Evolutionary conservation across 2,329 filamentous ascomycete species (phyloP).

Genomic region (Phaeosphaeriaceae sp.): DNA sequence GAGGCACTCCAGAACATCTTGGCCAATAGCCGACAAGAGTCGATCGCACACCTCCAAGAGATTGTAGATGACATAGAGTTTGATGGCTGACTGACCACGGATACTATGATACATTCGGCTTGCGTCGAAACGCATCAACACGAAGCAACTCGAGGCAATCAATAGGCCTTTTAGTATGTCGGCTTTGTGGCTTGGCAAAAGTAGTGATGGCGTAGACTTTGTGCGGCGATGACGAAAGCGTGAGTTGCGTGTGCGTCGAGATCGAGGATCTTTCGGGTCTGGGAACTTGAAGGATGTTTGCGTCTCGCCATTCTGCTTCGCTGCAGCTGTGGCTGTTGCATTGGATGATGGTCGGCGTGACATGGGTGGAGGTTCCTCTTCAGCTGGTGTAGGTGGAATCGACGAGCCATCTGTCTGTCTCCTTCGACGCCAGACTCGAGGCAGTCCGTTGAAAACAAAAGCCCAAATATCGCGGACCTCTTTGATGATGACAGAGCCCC

Average conservation of each 20-base stretch:
- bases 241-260: conserved; percentile 37
- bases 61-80: conserved; percentile 98
- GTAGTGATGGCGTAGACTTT: conserved; percentile 82
- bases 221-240: conserved; percentile 70
- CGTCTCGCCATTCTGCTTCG: conserved; percentile 28
- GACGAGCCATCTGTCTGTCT: conserved; percentile 49
- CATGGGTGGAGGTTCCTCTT: conserved; percentile 33
- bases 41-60: conserved; percentile 92
- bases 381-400: conserved; percentile 27
- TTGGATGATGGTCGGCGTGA: conserved; percentile 36
- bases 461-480: conserved; percentile 74
- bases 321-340: conserved; percentile 21
- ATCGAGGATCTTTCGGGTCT: conserved; percentile 33
- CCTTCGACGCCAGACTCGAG: conserved; percentile 75
- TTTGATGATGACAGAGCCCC: conserved; percentile 72
- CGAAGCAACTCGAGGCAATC: conserved; percentile 82
- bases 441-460: conserved; percentile 81
- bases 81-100: conserved; percentile 93
- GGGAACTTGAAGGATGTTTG: conserved; percentile 34
- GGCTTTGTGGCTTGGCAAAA: conserved; percentile 90
- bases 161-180: conserved; percentile 90
- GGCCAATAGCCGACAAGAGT: conserved; percentile 86
- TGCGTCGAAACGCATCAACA: conserved; percentile 90
- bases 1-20: conserved; percentile 94
- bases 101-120: conserved; percentile 99